Base-by-base conservation (phyloP, 305 asterid species). In the Rubia tinctorum region DNA sequence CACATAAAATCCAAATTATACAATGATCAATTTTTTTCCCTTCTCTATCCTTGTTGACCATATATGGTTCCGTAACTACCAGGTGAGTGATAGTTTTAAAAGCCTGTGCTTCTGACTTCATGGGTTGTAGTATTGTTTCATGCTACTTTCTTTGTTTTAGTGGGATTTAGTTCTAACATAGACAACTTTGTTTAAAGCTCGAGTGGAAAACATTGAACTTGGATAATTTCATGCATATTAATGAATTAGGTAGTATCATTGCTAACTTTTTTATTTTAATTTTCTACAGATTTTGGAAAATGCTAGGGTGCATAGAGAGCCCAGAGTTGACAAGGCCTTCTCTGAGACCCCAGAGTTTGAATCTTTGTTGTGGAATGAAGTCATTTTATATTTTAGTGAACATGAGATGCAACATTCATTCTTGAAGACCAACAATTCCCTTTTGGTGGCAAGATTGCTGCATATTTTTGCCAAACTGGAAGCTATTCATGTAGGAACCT, bases 11-110 rank as follows among this genome's bases (percentile, higher is more conserved):
- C 98, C 60, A 95, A 95, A 77, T 98, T 98, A 10, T 90, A 85
- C 80, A 93, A 90, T 71, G 98, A 92, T 79, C 98, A 90, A 0
- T 69, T 89, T 95, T 25, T 88, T 88, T 81, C 90, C 82, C 72
- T 90, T 95, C 80, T 88, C 99, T 68, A 88, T 95, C 66, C 91
- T 83, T 61, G 98, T 92, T 75, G 98, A 86, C 77, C 98, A 90
- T 73, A 82, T 92, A 78, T 95, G 99, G 99, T 92, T 92, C 80
- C 88, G 99, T 30, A 95, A 92, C 83, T 95, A 92, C 76, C 99
- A 95, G 98, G 99, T 95, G 65, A 45, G 69, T 81, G 20, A 5
- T 45, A 66, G 22, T 59, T 66, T 73, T 51, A 8, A 2, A 14
- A 30, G 37, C 58, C 39, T 18, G 30, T 18, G 14, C 63, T 30